phyloP scores from a whole-genome alignment of 805 yeast genomes.

The Maudiozyma pseudohumilis region DNA sequence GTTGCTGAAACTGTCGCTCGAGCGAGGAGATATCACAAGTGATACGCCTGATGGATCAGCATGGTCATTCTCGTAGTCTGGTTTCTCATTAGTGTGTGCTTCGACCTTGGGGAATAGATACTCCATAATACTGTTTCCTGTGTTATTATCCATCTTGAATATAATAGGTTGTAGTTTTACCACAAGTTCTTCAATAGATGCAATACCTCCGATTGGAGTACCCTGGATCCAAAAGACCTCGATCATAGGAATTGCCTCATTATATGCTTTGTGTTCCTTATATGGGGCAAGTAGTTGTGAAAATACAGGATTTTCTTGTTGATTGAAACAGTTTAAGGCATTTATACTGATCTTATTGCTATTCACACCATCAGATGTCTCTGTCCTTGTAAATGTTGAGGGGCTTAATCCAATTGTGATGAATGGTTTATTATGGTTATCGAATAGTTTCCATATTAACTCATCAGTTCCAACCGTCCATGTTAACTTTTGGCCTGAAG shows the following conservation, averaged over 20 bases:
- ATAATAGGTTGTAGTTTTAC: constrained; percentile 44
- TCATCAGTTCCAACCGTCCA: constrained; percentile 45
- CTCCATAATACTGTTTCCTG: constrained; percentile 40
- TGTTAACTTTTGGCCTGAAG: constrained; percentile 29
- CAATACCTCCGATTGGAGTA: constrained; percentile 57
- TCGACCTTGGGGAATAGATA: constrained; percentile 38
- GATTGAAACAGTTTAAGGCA: constrained; percentile 43
- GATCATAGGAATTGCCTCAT: constrained; percentile 29
- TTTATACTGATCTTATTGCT: constrained; percentile 37
- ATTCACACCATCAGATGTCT: constrained; percentile 44
- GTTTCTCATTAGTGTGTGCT: background rate
- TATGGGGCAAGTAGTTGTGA: constrained; percentile 44
- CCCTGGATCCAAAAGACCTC: constrained; percentile 44
- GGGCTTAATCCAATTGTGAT: constrained; percentile 44
- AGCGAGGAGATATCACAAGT: background rate
- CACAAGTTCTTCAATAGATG: constrained; percentile 41
- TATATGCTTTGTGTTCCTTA: constrained; percentile 15
- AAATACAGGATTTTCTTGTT: constrained; percentile 38
- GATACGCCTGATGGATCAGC: background rate
- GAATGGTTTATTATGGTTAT: constrained; percentile 38
- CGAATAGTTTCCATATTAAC: constrained; percentile 48
- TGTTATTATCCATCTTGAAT: constrained; percentile 46
- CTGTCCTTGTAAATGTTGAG: constrained; percentile 39
- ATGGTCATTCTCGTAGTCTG: too few relatives aligned
- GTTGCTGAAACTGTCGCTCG: constrained; percentile 3